Conservation (phyloP, 2,329 filamentous ascomycete species). For the Polytolypa hystricis region DNA sequence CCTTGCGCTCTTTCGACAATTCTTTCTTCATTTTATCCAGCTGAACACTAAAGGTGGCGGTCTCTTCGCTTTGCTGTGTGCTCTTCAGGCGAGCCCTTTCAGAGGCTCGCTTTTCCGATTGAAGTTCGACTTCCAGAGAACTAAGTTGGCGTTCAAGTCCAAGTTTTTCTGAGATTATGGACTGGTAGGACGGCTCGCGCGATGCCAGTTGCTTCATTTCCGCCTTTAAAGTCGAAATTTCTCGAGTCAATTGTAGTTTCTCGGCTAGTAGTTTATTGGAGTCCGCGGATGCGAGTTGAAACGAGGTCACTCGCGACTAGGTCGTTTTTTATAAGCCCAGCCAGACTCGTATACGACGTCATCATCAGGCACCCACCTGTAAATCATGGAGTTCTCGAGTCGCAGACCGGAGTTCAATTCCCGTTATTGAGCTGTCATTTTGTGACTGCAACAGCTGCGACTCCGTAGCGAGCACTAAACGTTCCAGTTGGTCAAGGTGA, state of each 20-base stretch:
- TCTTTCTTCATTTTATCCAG: constrained; percentile 24
- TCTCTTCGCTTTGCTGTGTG: constrained; percentile 29
- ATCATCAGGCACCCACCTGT: constrained; percentile 34
- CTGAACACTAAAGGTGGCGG: constrained; percentile 29
- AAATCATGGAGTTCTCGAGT: constrained; percentile 46
- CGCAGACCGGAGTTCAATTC: constrained; percentile 32
- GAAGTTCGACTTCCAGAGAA: constrained; percentile 67
- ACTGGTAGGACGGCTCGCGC: constrained; percentile 51
- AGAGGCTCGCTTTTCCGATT: constrained; percentile 64
- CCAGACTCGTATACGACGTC: no score
- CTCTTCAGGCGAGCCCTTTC: constrained; percentile 42
- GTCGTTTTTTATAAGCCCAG: background rate
- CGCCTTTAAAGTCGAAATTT: constrained; percentile 47
- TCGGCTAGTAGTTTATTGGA: constrained; percentile 59
- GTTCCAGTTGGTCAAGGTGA: constrained; percentile 40
- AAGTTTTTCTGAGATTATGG: constrained; percentile 67
- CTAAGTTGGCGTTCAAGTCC: constrained; percentile 67
- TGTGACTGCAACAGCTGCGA: constrained; percentile 40
- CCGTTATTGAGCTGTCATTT: constrained; percentile 30
- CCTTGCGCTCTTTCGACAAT: background rate
- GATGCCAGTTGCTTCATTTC: constrained; percentile 52
- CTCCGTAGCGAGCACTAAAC: constrained; percentile 30
- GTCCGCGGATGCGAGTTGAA: constrained; percentile 57
- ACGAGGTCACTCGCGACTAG: constrained; percentile 50
- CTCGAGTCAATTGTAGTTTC: constrained; percentile 50